These are phyloP conservation scores for Naganishia sp. DNA, from an alignment of 1,284 basidiomycete genomes.

Conservation along the genomic window DNA sequence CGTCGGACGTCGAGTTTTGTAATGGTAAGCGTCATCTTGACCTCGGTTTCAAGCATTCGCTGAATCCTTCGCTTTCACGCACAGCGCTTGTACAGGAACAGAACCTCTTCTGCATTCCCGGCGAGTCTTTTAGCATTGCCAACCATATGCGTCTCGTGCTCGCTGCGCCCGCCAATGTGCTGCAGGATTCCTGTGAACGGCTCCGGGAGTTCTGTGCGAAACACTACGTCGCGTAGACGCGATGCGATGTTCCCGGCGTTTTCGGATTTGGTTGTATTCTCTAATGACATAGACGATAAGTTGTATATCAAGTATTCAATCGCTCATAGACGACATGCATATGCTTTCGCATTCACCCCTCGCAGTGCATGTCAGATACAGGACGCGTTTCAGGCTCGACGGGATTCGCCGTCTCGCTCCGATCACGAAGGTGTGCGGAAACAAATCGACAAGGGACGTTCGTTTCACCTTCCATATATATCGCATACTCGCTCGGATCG, in stretches of 20 bases:
- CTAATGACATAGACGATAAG: too few species aligned
- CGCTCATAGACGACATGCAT: background rate
- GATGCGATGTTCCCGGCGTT: background rate
- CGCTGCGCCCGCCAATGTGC: slow-evolving; percentile 45
- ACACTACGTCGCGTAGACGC: slow-evolving; percentile 34
- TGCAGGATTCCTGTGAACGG: slow-evolving; percentile 46
- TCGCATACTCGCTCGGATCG: background rate
- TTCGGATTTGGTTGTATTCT: background rate
- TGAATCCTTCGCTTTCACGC: background rate
- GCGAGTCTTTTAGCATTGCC: slow-evolving; percentile 45
- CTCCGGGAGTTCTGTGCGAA: slow-evolving; percentile 46
- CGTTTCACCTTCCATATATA: background rate
- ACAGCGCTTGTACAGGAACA: slow-evolving; percentile 47
- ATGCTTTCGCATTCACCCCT: background rate
- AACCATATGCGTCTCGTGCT: slow-evolving; percentile 51
- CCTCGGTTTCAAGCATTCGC: background rate
- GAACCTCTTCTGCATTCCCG: slow-evolving; percentile 50
- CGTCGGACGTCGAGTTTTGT: slow-evolving; percentile 46
- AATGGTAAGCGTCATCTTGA: slow-evolving; percentile 20
- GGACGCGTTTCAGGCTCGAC: too few species aligned
- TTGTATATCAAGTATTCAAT: background rate
- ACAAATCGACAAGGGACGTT: too few species aligned
- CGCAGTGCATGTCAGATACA: too few species aligned
- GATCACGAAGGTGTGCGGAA: too few species aligned
- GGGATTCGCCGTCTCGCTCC: too few species aligned